Conservation (phyloP, 176 grass and related monocot species). For the Panicum miliaceum region DNA sequence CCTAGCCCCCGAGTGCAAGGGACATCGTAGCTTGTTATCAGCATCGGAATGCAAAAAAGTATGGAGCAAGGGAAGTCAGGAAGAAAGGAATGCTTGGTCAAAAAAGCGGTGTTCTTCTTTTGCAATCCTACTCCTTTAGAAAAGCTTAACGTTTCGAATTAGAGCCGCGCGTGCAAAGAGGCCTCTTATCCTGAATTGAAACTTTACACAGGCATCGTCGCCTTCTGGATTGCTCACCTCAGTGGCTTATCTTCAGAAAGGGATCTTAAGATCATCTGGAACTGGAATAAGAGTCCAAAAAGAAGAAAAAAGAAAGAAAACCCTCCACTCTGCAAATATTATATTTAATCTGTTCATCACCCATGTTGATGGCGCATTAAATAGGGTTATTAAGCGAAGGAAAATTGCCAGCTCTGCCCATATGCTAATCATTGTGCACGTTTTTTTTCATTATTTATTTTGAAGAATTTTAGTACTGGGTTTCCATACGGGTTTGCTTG, state of each 20-base stretch:
- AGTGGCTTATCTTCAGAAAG: slow-evolving; percentile 43
- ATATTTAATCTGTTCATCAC: background rate
- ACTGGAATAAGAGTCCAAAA: background rate
- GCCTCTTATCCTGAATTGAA: no score
- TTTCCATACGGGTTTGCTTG: slow-evolving; percentile 24
- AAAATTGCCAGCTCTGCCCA: background rate
- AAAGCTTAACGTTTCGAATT: background rate
- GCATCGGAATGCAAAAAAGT: background rate
- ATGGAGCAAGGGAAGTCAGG: background rate
- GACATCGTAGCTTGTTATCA: background rate
- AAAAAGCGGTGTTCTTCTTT: slow-evolving; percentile 44
- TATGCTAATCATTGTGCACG: slow-evolving; percentile 5
- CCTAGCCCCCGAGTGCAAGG: background rate
- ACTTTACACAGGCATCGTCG: slow-evolving; percentile 34
- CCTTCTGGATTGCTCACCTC: slow-evolving; percentile 29
- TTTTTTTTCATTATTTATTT: background rate
- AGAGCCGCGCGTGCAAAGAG: slow-evolving; percentile 22
- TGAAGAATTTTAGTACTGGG: background rate
- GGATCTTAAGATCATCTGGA: background rate
- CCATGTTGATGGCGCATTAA: no score
- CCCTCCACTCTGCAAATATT: slow-evolving; percentile 7
- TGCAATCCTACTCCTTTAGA: slow-evolving; percentile 32
- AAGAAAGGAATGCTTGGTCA: slow-evolving; percentile 19
- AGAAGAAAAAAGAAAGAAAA: background rate
- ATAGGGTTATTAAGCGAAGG: no score